Evolutionary conservation across 2,329 filamentous ascomycete genomes (phyloP).

Genomic region (Pseudogymnoascus sp.): DNA sequence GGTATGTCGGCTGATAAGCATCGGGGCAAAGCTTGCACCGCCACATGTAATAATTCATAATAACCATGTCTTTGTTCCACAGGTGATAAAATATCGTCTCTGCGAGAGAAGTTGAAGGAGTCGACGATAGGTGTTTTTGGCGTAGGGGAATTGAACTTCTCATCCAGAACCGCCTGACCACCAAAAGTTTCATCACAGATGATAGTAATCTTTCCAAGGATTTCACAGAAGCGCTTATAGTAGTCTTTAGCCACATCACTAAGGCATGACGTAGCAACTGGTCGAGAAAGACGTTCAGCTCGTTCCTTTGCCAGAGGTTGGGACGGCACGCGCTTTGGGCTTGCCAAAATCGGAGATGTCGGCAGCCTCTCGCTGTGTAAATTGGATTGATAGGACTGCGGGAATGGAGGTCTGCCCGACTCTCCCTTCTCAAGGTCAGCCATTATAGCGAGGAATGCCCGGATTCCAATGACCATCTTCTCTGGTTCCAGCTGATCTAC

Average conservation of each 20-base stretch:
- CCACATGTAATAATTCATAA: slow-evolving; percentile 90
- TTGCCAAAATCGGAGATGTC: slow-evolving; percentile 42
- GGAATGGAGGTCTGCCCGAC: slow-evolving; percentile 71
- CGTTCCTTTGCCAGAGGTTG: slow-evolving; percentile 27
- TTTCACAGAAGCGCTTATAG: slow-evolving; percentile 87
- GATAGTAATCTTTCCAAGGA: slow-evolving; percentile 89
- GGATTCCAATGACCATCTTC: slow-evolving; percentile 92
- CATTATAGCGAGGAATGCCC: slow-evolving; percentile 89
- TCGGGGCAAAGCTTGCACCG: slow-evolving; percentile 89
- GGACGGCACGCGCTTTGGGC: slow-evolving; percentile 18
- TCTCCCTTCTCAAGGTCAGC: slow-evolving; percentile 82
- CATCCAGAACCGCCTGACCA: slow-evolving; percentile 87
- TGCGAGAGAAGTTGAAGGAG: slow-evolving; percentile 80
- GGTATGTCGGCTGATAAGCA: slow-evolving; percentile 86
- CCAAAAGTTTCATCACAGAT: slow-evolving; percentile 97
- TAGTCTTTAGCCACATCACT: slow-evolving; percentile 74
- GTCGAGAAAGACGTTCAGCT: slow-evolving; percentile 59
- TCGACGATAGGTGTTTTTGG: slow-evolving; percentile 94
- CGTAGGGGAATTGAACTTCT: slow-evolving; percentile 80
- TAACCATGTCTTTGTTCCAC: slow-evolving; percentile 87
- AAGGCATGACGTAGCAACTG: slow-evolving; percentile 53
- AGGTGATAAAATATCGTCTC: slow-evolving; percentile 64
- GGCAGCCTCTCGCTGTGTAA: slow-evolving; percentile 36
- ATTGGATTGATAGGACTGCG: slow-evolving; percentile 49
- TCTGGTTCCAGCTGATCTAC: slow-evolving; percentile 94